Base-by-base conservation (phyloP, 2,329 filamentous ascomycete genomes). In the Beauveria varroae region DNA sequence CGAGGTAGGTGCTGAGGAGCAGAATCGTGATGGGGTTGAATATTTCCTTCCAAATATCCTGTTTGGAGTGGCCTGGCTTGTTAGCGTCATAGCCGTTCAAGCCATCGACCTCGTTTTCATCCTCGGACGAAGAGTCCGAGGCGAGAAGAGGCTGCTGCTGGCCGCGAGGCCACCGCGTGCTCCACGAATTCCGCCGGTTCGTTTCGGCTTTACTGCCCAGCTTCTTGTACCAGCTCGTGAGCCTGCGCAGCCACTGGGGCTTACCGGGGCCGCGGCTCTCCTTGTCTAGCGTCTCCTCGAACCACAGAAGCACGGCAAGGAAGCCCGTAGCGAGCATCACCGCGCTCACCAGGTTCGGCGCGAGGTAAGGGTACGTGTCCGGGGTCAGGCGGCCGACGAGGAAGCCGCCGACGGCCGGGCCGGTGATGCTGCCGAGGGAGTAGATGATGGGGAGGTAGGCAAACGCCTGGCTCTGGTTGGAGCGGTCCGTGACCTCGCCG, bases 401-500 rank as follows among this genome's bases (percentile, higher is more conserved):
- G 46, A 97, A 72, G 0, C 95, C 95, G 16, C 95, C 95, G n/a
- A 98, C 76, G 1, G 96, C 86, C 0, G 95, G 95, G 0, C 95
- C 95, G 0, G 93, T 95, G 64, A 99, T 96, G 49, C 90, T 91
- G 20, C 95, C 95, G 40, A 99, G 79, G 4, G 93, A 93, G 74
- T 99, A 99, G n/a, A 98, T 88, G 44, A 98, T 89, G 0, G 95
- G 95, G 47, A 99, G 79, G 77, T 96, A 99, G 1, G 90, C 95
- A 69, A 99, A 99, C 0, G 92, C 95, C 58, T 84, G 84, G 69
- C 91, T 95, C 79, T 99, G 95, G 73, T 99, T 99, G 65, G 89
- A 95, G 60, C 91, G 86, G 71, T 98, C 93, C 1, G 95, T 99
- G 57, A 99, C 89, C 73, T 99, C 95, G 46, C 95, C 95, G 54